A percentile compares a stretch with the other conserved stretches of the same genome.
These are phyloP conservation scores for Mortierella sp. DNA, from an alignment of 371 early-diverging fungal genomes.

Conservation along the genomic window DNA sequence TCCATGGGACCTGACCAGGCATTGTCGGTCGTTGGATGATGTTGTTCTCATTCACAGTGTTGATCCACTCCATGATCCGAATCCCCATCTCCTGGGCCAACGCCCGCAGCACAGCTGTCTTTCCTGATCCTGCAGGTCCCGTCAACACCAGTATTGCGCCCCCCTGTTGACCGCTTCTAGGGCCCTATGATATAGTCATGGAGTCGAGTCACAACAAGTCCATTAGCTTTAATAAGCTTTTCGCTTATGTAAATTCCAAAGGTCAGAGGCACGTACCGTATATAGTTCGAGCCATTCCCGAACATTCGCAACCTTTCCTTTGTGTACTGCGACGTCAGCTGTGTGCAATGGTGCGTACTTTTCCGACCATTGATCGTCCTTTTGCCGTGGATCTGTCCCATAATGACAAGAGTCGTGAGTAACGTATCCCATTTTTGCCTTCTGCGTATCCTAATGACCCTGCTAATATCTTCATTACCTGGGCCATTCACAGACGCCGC, in stretches of 20 bases:
- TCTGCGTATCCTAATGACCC: too few species aligned
- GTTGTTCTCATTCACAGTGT: slow-evolving; percentile 61
- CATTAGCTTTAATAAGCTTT: too few species aligned
- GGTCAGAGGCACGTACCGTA: slow-evolving; percentile 28
- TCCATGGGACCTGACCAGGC: slow-evolving; percentile 22
- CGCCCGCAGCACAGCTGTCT: slow-evolving; percentile 70
- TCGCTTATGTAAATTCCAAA: too few species aligned
- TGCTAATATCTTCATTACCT: too few species aligned
- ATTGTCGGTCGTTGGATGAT: slow-evolving; percentile 30
- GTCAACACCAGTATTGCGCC: slow-evolving; percentile 67
- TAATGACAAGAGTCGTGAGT: too few species aligned
- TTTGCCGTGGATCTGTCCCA: neutral
- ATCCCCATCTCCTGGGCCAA: slow-evolving; percentile 67
- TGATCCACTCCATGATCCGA: slow-evolving; percentile 78
- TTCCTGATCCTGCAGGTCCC: slow-evolving; percentile 81
- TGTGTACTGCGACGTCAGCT: slow-evolving; percentile 68
- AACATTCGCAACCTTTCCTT: slow-evolving; percentile 63
- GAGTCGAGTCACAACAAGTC: too few species aligned
- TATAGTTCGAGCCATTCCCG: slow-evolving; percentile 65
- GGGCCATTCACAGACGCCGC: neutral
- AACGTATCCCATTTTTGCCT: too few species aligned
- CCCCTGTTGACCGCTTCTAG: slow-evolving; percentile 5
- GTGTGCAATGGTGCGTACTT: slow-evolving; percentile 38
- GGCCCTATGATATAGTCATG: neutral
- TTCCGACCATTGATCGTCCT: slow-evolving; percentile 38